Base-by-base conservation (phyloP, 352 stramenopile genomes). In the Elongisporangium anandrum region DNA sequence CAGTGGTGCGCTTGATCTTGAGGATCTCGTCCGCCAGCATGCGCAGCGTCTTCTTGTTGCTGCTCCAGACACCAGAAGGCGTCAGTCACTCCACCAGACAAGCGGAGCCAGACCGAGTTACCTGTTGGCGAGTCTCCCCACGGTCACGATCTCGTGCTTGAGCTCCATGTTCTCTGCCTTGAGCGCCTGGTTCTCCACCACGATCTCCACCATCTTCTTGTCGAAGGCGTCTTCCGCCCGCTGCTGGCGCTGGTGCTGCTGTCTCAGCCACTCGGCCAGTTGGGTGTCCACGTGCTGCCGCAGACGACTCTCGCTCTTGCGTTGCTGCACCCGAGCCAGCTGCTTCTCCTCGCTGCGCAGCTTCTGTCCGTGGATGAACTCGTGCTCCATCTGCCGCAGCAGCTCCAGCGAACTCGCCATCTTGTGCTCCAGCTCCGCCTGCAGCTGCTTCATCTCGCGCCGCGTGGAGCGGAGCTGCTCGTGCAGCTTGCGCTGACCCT, bases 21-120 rank as follows among this genome's bases (percentile, higher is more conserved):
- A 83, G 68, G 45, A 83, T 62, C 45, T 83, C 73, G 12, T 80
- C 73, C 3, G 69, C 71, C 22, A 83, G 56, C 4, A 78, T 60
- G 9, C 73, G 70, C 22, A 79, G 57, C 4, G 73, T 82, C 21
- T 75, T 73, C 60, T 75, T 79, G 61, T 68, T 82, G 69, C 73
- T 82, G 54, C 6, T 26, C 16, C 41, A 60, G 20, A 12, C 29
- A 24, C 48, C 50, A 54, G 38, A 38, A 9, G 16, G 6, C 4
- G 9, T 17, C 22, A 7, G 21, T 21, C n/a, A n/a, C n/a, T n/a
- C n/a, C n/a, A n/a, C n/a, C n/a, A n/a, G n/a, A n/a, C n/a, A n/a
- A n/a, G n/a, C n/a, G n/a, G n/a, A n/a, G n/a, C n/a, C n/a, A n/a
- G 19, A 54, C 29, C 5, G 13, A 4, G 29, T 22, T 39, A 68